Conservation (phyloP, 805 yeast genomes). For the Monosporozyma aquatica region DNA sequence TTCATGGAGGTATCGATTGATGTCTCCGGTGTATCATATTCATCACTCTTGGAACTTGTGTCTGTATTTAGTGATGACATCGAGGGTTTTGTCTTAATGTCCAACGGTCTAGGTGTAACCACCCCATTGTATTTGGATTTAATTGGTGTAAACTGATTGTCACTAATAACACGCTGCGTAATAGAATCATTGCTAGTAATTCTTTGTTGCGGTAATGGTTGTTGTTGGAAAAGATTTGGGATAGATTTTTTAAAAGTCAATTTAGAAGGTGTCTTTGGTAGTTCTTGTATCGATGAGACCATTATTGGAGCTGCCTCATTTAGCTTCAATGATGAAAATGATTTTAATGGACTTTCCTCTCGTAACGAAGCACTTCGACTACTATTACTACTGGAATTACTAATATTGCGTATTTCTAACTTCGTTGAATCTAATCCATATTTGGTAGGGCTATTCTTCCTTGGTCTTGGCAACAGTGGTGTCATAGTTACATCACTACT, state of each 20-base stretch:
- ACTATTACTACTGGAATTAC: not conserved
- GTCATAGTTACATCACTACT: not conserved
- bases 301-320: conserved; percentile 3
- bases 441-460: conserved; percentile 21
- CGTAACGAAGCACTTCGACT: not conserved
- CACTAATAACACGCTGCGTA: conserved; percentile 2
- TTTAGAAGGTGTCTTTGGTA: conserved; percentile 2
- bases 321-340: conserved; percentile 6
- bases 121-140: not conserved
- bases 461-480: conserved; percentile 23
- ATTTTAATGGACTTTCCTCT: conserved; percentile 10
- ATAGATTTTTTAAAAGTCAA: not conserved
- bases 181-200: conserved; percentile 13
- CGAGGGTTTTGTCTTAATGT: not conserved
- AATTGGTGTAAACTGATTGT: not conserved
- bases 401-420: not conserved
- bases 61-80: not conserved
- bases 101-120: not conserved
- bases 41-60: not conserved
- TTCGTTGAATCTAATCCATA: conserved; percentile 2
- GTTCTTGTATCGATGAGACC: conserved; percentile 7
- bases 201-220: conserved; percentile 8
- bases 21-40: not conserved
- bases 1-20: not conserved
- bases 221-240: conserved; percentile 2